Evolutionary conservation across 805 yeast genomes (phyloP).

Genomic region (Zygotorulaspora sp.): DNA sequence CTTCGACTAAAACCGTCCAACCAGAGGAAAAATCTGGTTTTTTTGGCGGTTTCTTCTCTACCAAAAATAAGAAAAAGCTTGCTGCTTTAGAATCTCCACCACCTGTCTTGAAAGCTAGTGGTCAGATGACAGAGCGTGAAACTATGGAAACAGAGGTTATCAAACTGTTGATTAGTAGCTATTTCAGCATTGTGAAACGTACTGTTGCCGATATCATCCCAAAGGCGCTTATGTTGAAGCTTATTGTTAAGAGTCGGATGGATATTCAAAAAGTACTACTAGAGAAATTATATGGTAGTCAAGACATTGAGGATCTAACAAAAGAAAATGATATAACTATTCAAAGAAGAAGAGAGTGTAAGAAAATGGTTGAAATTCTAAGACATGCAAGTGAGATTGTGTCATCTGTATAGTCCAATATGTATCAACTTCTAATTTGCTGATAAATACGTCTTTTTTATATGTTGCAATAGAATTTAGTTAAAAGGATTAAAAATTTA

Average conservation of each 20-base stretch:
- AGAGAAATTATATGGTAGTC: slow-evolving; percentile 76
- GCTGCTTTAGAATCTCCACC: slow-evolving; percentile 98
- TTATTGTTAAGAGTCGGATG: slow-evolving; percentile 76
- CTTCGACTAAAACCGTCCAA: slow-evolving; percentile 31
- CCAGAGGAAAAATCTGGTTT: slow-evolving; percentile 61
- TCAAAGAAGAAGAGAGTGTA: slow-evolving; percentile 90
- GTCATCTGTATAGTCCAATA: slow-evolving; percentile 32
- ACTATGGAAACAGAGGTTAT: slow-evolving; percentile 96
- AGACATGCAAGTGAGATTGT: slow-evolving; percentile 89
- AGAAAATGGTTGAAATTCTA: slow-evolving; percentile 91
- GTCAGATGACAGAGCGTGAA: slow-evolving; percentile 88
- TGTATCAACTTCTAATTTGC: neutral
- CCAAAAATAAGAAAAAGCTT: slow-evolving; percentile 87
- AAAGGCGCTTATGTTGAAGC: slow-evolving; percentile 89
- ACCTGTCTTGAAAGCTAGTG: slow-evolving; percentile 86
- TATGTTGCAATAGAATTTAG: too few relatives aligned
- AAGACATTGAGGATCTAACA: slow-evolving; percentile 69
- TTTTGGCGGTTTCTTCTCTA: slow-evolving; percentile 91
- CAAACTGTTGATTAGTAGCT: slow-evolving; percentile 83
- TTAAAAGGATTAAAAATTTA: too few relatives aligned
- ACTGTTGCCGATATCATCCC: slow-evolving; percentile 93
- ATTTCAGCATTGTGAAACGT: slow-evolving; percentile 87
- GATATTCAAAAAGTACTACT: slow-evolving; percentile 87
- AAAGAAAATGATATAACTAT: slow-evolving; percentile 90
- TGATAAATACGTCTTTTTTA: neutral